These are phyloP conservation scores for Eucalyptus guilfoylei DNA, from an alignment of 345 rosid genomes.

Conservation along the genomic window DNA sequence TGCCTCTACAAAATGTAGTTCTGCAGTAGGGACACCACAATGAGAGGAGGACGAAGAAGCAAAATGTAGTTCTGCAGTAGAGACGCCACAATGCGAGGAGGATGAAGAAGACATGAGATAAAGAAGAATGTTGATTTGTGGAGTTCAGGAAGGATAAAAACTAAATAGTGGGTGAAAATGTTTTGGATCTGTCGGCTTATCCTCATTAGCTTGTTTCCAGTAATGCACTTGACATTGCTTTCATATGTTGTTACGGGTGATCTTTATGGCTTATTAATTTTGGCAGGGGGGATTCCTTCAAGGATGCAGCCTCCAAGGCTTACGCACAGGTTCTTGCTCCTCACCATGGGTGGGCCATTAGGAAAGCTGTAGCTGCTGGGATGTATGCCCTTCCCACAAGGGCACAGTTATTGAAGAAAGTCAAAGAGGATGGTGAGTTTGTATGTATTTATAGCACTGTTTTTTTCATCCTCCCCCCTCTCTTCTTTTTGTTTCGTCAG, in stretches of 20 bases:
- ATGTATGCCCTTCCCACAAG: slow-evolving; percentile 89
- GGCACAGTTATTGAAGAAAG: slow-evolving; percentile 52
- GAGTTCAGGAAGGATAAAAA: neutral
- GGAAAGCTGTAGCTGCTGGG: slow-evolving; percentile 85
- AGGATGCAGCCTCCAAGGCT: slow-evolving; percentile 73
- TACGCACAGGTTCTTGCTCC: slow-evolving; percentile 88
- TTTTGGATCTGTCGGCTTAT: neutral
- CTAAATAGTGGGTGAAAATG: neutral
- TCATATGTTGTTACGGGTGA: neutral
- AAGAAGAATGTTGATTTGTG: neutral
- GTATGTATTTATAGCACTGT: neutral
- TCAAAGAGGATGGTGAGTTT: slow-evolving; percentile 81
- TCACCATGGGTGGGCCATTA: slow-evolving; percentile 91
- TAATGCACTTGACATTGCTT: neutral
- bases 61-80: neutral
- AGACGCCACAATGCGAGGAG: neutral
- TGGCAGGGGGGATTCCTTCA: slow-evolving; percentile 63
- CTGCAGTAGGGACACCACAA: neutral
- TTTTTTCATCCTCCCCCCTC: neutral
- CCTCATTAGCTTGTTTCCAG: neutral
- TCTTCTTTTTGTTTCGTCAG: neutral
- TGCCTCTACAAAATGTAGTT: neutral
- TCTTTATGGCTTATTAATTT: neutral
- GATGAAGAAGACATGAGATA: neutral
- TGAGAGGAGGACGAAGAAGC: neutral